Percentiles rank a stretch among this genome's conserved stretches.
Evolutionary conservation across 2,329 filamentous ascomycete species (phyloP).

Genomic region (Triangularia verruculosa): DNA sequence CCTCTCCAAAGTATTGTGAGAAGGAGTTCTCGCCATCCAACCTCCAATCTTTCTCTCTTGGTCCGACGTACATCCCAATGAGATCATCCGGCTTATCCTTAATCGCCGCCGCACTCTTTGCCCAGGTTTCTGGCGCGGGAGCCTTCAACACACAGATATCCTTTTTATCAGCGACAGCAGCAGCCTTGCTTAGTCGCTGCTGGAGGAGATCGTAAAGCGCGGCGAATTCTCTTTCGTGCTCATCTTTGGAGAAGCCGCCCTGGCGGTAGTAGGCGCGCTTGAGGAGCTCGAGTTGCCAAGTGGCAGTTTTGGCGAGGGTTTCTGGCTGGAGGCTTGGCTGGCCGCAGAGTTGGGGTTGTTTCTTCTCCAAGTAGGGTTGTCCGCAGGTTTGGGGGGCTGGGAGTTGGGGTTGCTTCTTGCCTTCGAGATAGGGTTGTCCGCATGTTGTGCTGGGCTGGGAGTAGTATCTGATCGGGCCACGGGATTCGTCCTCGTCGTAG

Average conservation of each 20-base stretch:
- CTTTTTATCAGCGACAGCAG: slow-evolving; percentile 2
- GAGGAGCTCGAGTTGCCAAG: slow-evolving; percentile 25
- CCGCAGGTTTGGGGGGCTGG: neutral
- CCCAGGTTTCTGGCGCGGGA: slow-evolving; percentile 27
- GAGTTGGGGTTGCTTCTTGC: neutral
- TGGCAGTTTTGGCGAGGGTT: slow-evolving; percentile 23
- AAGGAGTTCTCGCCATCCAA: slow-evolving; percentile 10
- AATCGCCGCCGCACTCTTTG: slow-evolving; percentile 11
- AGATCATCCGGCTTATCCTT: slow-evolving; percentile 21
- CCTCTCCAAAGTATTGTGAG: neutral
- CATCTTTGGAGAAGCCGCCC: slow-evolving; percentile 25
- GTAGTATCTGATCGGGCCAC: neutral
- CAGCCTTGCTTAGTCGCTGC: slow-evolving; percentile 15
- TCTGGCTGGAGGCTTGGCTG: slow-evolving; percentile 11
- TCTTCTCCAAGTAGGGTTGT: neutral
- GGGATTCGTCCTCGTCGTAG: neutral
- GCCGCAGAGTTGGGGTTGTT: neutral
- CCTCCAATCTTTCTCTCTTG: slow-evolving; percentile 22
- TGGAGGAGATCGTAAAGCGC: slow-evolving; percentile 24
- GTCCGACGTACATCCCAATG: slow-evolving; percentile 23
- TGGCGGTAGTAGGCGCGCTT: slow-evolving; percentile 20
- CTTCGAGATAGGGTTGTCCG: neutral
- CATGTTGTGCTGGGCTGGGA: neutral
- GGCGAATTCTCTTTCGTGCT: slow-evolving; percentile 27
- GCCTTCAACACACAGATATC: slow-evolving; percentile 5